These are phyloP conservation scores for Vachellia collinsii DNA, from an alignment of 306 rosid species.

Conservation along the genomic window DNA sequence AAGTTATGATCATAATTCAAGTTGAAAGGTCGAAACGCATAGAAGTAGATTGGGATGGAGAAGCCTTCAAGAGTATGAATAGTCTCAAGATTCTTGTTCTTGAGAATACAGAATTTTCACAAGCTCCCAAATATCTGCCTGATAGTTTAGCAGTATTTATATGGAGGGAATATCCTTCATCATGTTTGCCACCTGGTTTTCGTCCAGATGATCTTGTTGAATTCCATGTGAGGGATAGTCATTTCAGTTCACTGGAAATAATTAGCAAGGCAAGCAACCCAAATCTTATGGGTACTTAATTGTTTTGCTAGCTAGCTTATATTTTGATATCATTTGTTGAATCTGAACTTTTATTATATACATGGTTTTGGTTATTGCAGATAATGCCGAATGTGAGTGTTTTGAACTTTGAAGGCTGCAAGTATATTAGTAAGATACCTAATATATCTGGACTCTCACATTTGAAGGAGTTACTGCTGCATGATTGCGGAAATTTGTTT, in stretches of 20 bases:
- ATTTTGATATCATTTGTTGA: too few species aligned
- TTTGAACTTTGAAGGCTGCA: neutral
- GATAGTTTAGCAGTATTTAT: constrained; percentile 11
- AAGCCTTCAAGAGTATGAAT: neutral
- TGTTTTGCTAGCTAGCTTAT: too few species aligned
- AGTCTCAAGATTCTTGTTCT: too few species aligned
- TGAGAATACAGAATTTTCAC: too few species aligned
- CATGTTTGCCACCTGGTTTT: constrained; percentile 10
- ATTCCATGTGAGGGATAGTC: neutral
- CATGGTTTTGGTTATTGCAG: neutral
- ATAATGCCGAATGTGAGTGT: neutral
- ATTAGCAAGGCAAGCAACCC: neutral
- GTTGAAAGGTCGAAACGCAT: neutral
- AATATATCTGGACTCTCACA: constrained; percentile 12
- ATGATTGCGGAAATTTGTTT: neutral
- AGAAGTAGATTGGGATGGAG: too few species aligned
- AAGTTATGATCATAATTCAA: constrained; percentile 14
- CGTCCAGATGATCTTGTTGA: neutral
- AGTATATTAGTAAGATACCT: neutral
- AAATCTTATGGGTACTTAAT: neutral
- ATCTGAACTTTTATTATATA: too few species aligned
- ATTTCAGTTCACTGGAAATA: neutral
- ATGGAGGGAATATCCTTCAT: constrained; percentile 26
- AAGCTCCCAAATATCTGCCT: constrained; percentile 12
- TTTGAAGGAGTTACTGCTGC: neutral